Percentiles rank a stretch among this genome's conserved stretches.
Evolutionary conservation across 2,329 filamentous ascomycete genomes (phyloP).

Genomic region (Zymoseptoria crescenta): DNA sequence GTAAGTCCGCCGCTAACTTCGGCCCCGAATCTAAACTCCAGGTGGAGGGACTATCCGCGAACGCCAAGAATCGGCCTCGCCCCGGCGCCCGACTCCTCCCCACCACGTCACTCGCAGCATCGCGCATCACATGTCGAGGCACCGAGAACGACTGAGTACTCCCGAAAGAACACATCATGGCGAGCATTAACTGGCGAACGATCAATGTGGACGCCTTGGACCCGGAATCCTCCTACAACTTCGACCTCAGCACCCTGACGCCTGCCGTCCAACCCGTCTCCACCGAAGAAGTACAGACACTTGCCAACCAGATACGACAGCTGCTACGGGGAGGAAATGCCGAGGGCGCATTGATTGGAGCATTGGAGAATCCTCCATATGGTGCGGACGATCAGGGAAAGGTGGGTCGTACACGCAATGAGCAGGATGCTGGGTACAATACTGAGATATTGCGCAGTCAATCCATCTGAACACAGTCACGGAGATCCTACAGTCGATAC

Average conservation of each 20-base stretch:
- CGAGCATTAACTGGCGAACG: conserved; percentile 62
- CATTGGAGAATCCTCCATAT: conserved; percentile 77
- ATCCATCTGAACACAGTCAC: conserved; percentile 79
- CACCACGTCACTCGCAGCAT: not conserved
- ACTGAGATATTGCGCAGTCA: conserved; percentile 48
- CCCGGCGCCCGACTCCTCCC: too few relatives aligned
- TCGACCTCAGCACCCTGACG: conserved; percentile 76
- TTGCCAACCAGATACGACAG: conserved; percentile 77
- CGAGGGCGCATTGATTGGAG: conserved; percentile 76
- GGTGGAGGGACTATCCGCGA: too few relatives aligned
- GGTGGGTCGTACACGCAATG: conserved; percentile 31
- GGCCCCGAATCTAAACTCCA: too few relatives aligned
- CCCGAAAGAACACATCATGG: conserved; percentile 28
- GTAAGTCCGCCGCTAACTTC: not conserved
- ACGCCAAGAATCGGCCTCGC: not conserved
- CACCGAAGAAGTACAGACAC: conserved; percentile 68
- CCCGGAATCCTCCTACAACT: conserved; percentile 84
- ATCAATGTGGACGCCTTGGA: conserved; percentile 91
- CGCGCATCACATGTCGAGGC: not conserved
- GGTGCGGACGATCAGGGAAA: conserved; percentile 47
- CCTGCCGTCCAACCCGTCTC: conserved; percentile 66
- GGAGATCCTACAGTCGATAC: conserved; percentile 92
- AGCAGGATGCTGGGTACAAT: not conserved
- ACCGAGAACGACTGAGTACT: not conserved
- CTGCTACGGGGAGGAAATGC: conserved; percentile 77